Conservation (phyloP, 2,329 filamentous ascomycete species). For the Aspergillus novoparasiticus region DNA sequence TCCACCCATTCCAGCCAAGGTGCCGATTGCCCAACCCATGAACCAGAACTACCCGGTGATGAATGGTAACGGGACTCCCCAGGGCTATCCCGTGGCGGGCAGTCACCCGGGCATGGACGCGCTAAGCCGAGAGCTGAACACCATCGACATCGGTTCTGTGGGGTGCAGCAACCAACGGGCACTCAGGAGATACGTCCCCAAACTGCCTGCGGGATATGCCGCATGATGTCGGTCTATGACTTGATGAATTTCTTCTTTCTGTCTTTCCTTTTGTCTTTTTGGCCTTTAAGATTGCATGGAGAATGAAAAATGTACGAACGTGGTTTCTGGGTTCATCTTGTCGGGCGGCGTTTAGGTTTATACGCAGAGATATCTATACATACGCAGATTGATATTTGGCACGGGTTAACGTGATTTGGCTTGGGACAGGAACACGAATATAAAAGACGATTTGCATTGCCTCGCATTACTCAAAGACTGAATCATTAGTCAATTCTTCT, state of each 20-base stretch:
- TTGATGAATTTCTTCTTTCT: neutral
- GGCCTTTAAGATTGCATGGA: neutral
- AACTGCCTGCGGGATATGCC: slow-evolving; percentile 33
- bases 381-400: slow-evolving; percentile 4
- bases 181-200: slow-evolving; percentile 36
- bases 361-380: neutral
- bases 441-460: neutral
- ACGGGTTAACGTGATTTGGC: slow-evolving; percentile 1
- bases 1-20: slow-evolving; percentile 47
- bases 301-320: slow-evolving; percentile 14
- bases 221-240: slow-evolving; percentile 18
- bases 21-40: slow-evolving; percentile 39
- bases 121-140: slow-evolving; percentile 60
- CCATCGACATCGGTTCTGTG: slow-evolving; percentile 51
- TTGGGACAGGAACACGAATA: neutral
- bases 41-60: slow-evolving; percentile 33
- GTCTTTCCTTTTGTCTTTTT: neutral
- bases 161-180: slow-evolving; percentile 33
- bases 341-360: slow-evolving; percentile 5
- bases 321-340: slow-evolving; percentile 10
- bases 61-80: slow-evolving; percentile 23
- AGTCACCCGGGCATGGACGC: slow-evolving; percentile 47
- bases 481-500: slow-evolving; percentile 8
- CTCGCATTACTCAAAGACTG: neutral
- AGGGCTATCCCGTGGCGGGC: slow-evolving; percentile 31